Conservation (phyloP, 2,329 filamentous ascomycete genomes). For the Paraphaeosphaeria sporulosa region DNA sequence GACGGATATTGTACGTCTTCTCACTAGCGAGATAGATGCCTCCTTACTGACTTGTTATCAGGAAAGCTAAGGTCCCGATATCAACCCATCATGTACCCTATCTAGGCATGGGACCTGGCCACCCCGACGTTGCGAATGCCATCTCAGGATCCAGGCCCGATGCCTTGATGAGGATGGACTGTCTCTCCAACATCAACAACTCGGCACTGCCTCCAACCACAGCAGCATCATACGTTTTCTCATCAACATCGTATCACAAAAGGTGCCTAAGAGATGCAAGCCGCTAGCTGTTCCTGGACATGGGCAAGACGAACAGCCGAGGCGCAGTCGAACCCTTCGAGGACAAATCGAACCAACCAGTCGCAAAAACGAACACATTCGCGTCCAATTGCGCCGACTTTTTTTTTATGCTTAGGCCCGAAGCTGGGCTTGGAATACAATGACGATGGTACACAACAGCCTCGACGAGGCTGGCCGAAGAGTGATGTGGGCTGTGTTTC, state of each 20-base stretch:
- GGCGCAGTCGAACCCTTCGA: constrained; percentile 10
- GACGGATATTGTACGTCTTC: constrained; percentile 35
- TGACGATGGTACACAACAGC: background rate
- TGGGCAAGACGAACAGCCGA: background rate
- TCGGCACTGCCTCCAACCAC: constrained; percentile 14
- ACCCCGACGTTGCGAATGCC: constrained; percentile 18
- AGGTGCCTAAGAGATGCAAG: background rate
- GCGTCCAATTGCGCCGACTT: background rate
- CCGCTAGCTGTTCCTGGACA: constrained; percentile 12
- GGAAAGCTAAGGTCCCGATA: constrained; percentile 17
- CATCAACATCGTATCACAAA: background rate
- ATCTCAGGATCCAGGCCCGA: constrained; percentile 25
- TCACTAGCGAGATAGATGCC: background rate
- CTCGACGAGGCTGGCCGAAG: background rate
- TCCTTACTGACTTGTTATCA: constrained; percentile 1
- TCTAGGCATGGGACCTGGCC: background rate
- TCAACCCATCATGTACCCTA: constrained; percentile 2
- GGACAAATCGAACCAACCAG: constrained; percentile 1
- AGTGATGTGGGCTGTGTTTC: constrained; percentile 37
- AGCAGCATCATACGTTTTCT: constrained; percentile 13
- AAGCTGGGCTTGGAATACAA: background rate
- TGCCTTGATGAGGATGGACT: constrained; percentile 20
- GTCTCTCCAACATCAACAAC: constrained; percentile 14
- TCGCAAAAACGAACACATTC: background rate
- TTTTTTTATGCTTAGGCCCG: background rate